Evolutionary conservation across 2,329 filamentous ascomycete species (phyloP).

Genomic region (Xylaria sp.): DNA sequence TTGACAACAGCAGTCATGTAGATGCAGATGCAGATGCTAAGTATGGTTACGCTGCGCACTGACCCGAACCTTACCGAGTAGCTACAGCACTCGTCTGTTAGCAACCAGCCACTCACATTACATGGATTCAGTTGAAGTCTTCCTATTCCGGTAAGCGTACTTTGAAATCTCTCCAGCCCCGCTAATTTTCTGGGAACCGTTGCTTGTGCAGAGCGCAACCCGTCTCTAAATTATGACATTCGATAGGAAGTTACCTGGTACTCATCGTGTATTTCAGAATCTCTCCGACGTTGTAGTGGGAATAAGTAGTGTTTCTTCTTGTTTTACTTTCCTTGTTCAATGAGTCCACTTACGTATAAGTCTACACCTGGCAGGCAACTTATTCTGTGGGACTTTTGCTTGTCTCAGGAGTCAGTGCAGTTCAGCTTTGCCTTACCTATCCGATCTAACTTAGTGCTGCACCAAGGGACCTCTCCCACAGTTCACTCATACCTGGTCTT

Average conservation of each 20-base stretch:
- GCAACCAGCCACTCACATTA: constrained; percentile 37
- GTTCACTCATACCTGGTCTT: no score
- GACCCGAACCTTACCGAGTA: not conserved
- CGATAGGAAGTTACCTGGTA: not conserved
- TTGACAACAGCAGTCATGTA: not conserved
- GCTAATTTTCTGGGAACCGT: constrained; percentile 8
- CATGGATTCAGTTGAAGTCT: constrained; percentile 19
- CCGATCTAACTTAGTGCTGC: not conserved
- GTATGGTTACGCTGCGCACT: constrained; percentile 4
- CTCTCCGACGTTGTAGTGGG: no score
- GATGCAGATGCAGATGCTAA: not conserved
- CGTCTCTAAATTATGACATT: not conserved
- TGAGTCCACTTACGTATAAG: no score
- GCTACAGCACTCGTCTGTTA: not conserved
- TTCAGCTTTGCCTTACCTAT: not conserved
- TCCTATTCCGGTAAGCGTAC: constrained; percentile 26
- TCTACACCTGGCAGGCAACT: no score
- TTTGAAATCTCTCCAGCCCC: constrained; percentile 18
- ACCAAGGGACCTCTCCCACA: not conserved
- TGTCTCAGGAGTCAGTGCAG: not conserved
- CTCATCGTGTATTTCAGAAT: no score
- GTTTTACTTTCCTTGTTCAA: no score
- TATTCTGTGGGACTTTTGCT: not conserved
- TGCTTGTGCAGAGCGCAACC: not conserved
- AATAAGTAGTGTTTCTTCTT: no score